These are phyloP conservation scores for Scedosporium dehoogii DNA, from an alignment of 2,329 filamentous ascomycete genomes.

Conservation along the genomic window DNA sequence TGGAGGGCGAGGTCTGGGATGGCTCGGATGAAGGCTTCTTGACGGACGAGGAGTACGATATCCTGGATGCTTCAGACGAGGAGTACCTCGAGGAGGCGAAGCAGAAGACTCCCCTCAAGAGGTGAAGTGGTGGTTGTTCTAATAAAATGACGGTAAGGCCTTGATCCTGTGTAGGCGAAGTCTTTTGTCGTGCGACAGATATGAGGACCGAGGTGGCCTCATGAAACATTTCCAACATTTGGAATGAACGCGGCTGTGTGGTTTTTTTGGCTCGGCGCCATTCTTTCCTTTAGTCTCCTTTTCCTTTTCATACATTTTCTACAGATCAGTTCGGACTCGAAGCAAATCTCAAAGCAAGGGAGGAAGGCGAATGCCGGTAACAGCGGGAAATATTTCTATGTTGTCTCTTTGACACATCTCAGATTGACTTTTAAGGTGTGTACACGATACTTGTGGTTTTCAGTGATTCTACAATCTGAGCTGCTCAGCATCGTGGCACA, in stretches of 20 bases:
- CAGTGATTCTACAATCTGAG: too few relatives aligned
- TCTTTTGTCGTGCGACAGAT: neutral
- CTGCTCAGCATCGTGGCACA: neutral
- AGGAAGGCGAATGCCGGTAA: neutral
- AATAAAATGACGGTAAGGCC: neutral
- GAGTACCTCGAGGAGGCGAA: conserved; percentile 57
- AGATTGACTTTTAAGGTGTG: too few relatives aligned
- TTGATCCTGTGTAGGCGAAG: neutral
- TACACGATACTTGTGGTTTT: too few relatives aligned
- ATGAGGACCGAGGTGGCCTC: neutral
- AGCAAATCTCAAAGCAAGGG: neutral
- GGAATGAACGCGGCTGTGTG: neutral
- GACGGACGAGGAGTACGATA: conserved; percentile 97
- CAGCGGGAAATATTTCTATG: too few relatives aligned
- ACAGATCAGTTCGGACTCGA: neutral
- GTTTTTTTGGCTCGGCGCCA: neutral
- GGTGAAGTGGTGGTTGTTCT: conserved; percentile 18
- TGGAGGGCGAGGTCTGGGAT: conserved; percentile 42
- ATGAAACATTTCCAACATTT: neutral
- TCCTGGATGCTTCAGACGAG: conserved; percentile 88
- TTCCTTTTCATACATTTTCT: neutral
- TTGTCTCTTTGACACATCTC: too few relatives aligned
- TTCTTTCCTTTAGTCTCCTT: neutral
- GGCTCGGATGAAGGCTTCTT: conserved; percentile 67
- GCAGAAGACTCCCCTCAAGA: conserved; percentile 24